Percentiles rank a stretch among this genome's conserved stretches.
phyloP scores from a whole-genome alignment of 148 eudicot species.

The Camellia lanceoleosa region DNA sequence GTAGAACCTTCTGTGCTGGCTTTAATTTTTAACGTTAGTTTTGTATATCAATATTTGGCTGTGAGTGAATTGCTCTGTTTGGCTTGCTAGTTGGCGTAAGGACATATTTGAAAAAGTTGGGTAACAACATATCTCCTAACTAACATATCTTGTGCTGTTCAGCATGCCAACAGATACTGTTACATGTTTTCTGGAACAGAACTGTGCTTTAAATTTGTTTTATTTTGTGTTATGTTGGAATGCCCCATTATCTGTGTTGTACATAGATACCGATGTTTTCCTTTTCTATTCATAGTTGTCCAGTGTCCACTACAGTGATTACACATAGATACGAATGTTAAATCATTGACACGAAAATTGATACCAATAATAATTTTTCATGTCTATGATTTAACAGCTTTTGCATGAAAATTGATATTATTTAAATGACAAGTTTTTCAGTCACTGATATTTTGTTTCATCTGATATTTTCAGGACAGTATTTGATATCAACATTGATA shows the following conservation, averaged over 20 bases:
- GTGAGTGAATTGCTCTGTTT: not conserved
- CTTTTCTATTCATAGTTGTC: too few species aligned
- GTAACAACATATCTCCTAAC: not conserved
- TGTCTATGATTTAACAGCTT: not conserved
- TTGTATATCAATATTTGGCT: not conserved
- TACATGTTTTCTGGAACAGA: not conserved
- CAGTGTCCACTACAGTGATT: too few species aligned
- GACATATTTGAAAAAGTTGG: not conserved
- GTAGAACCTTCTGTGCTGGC: not conserved
- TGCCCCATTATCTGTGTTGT: not conserved
- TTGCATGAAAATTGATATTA: not conserved
- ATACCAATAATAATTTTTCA: too few species aligned
- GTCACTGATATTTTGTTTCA: not conserved
- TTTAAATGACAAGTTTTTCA: not conserved
- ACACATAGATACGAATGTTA: too few species aligned
- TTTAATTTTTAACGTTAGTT: not conserved
- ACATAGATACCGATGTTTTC: too few species aligned
- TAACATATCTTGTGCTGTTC: not conserved
- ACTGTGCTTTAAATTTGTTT: not conserved
- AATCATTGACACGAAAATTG: too few species aligned
- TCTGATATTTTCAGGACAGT: slow-evolving; percentile 2
- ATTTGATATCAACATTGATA: slow-evolving; percentile 14
- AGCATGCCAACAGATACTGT: not conserved
- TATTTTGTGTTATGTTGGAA: not conserved
- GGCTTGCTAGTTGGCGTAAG: not conserved